A percentile compares a stretch with the other conserved stretches of the same genome.
Conservation (phyloP, 306 rosid genomes). For the Prunus persica region Prunus_persica_NCBIv2 NC_034011.1:25563001-25563500, state of each 20-base stretch:
- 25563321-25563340: background rate
- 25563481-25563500: constrained; percentile 41
- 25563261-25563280: background rate
- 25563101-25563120: no score
- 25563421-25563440: background rate
- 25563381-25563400: constrained; percentile 11
- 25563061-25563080: constrained; percentile 18
- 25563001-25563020: constrained; percentile 60
- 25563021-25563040: constrained; percentile 36
- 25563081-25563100: no score
- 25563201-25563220: background rate
- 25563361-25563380: constrained; percentile 35
- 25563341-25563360: constrained; percentile 26
- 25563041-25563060: background rate
- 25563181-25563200: no score
- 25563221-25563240: background rate
- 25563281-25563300: no score
- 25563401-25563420: constrained; percentile 46
- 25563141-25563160: no score
- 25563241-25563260: background rate
- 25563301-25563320: background rate
- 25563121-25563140: no score
- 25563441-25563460: constrained; percentile 25
- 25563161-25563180: no score
- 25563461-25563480: background rate